Evolutionary conservation across 768 basidiomycete genomes (phyloP).

Genomic region (Strobilomyces echinocephalus): DNA sequence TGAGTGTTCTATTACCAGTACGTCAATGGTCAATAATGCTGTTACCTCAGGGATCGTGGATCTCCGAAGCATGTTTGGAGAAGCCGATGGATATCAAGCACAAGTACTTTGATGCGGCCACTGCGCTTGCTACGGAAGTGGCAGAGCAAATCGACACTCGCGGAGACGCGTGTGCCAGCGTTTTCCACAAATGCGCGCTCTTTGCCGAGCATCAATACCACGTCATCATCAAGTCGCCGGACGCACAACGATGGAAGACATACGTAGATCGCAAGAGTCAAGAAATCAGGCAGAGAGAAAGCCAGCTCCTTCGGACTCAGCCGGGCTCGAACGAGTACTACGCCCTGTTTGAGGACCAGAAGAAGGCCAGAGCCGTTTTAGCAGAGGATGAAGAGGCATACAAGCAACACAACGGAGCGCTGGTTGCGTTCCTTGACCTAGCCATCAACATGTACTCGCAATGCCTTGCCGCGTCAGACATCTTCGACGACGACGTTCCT

Average conservation of each 20-base stretch:
- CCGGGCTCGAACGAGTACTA: conserved; percentile 15
- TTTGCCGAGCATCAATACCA: conserved; percentile 90
- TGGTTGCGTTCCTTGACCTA: conserved; percentile 60
- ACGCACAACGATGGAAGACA: conserved; percentile 60
- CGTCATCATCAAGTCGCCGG: conserved; percentile 61
- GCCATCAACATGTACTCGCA: conserved; percentile 85
- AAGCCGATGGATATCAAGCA: conserved; percentile 67
- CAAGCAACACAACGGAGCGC: conserved; percentile 38
- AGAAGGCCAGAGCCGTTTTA: conserved; percentile 45
- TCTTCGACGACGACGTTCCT: conserved; percentile 69
- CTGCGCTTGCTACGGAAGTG: conserved; percentile 27
- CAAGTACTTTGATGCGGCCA: conserved; percentile 68
- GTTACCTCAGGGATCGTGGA: conserved; percentile 79
- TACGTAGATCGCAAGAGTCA: conserved; percentile 69
- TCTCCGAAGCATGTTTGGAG: conserved; percentile 77
- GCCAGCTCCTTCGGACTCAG: conserved; percentile 27
- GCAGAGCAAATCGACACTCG: conserved; percentile 20
- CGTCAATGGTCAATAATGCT: neutral
- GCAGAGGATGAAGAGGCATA: conserved; percentile 49
- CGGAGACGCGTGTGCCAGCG: conserved; percentile 41
- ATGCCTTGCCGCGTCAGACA: conserved; percentile 64
- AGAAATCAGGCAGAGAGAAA: conserved; percentile 57
- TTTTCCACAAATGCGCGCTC: conserved; percentile 78
- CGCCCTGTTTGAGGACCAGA: conserved; percentile 35
- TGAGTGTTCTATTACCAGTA: conserved; percentile 31